A percentile compares a stretch with the other conserved stretches of the same genome.
Conservation (phyloP, 2,329 filamentous ascomycete species). For the Fusarium sp. region DNA sequence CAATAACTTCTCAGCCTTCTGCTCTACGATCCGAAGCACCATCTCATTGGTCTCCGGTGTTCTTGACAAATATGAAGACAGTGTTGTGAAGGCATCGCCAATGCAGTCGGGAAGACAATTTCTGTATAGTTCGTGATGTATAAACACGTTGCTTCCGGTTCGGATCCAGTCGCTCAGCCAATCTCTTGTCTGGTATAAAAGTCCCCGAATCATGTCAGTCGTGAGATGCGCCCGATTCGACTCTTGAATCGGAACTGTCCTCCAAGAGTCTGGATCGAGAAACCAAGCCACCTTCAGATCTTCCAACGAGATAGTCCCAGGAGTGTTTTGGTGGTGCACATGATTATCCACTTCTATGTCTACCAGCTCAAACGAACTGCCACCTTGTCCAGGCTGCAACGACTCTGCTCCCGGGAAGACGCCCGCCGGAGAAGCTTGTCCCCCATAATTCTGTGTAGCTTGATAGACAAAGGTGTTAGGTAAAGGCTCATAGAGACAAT, state of each 20-base stretch:
- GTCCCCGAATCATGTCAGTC: not conserved
- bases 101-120: conserved; percentile 11
- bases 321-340: not conserved
- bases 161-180: conserved; percentile 29
- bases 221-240: conserved; percentile 8
- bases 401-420: not conserved
- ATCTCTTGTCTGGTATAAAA: conserved; percentile 2
- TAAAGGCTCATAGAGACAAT: conserved; percentile 36
- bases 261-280: conserved; percentile 18
- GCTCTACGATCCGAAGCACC: conserved; percentile 19
- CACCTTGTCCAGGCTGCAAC: not conserved
- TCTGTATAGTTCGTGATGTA: conserved; percentile 23
- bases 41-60: conserved; percentile 27
- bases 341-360: not conserved
- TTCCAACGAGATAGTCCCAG: conserved; percentile 3
- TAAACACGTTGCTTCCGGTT: conserved; percentile 26
- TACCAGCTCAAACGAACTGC: not conserved
- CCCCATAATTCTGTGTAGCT: not conserved
- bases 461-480: conserved; percentile 22
- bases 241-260: not conserved
- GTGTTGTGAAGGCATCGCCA: conserved; percentile 20
- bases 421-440: not conserved
- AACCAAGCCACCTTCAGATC: conserved; percentile 34
- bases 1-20: conserved; percentile 12
- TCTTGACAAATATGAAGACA: conserved; percentile 27